Percentiles rank a stretch among this genome's conserved stretches.
Conservation (phyloP, 495 filamentous ascomycete genomes). For the Penicillium fimorum region DNA sequence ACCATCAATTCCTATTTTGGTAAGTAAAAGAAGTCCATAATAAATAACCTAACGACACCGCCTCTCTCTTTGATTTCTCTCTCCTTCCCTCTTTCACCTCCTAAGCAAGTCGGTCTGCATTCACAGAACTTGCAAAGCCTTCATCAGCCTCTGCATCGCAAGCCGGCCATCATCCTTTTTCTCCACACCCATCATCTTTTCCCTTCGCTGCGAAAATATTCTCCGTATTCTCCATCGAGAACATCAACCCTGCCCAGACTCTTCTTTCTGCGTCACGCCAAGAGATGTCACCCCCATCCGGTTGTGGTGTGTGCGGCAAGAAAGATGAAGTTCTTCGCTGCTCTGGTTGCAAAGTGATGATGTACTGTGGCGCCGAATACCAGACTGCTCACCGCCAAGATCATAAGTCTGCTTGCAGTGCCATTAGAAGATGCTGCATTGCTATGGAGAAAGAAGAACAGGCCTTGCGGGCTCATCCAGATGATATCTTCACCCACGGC, state of each 20-base stretch:
- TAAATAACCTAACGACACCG: background rate
- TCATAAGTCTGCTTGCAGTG: constrained; percentile 46
- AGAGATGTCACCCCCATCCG: background rate
- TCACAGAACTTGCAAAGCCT: background rate
- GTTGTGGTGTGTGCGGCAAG: constrained; percentile 18
- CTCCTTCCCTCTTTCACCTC: background rate
- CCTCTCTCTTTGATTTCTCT: background rate
- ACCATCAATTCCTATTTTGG: background rate
- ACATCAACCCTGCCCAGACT: background rate
- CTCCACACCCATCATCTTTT: too few relatives aligned
- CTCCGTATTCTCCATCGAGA: background rate
- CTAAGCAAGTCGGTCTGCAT: background rate
- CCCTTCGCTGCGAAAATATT: background rate
- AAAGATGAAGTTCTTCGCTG: constrained; percentile 32
- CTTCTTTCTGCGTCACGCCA: background rate
- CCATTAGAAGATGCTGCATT: constrained; percentile 26
- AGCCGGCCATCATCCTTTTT: too few relatives aligned
- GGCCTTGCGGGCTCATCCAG: constrained; percentile 29
- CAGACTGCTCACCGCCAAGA: constrained; percentile 35
- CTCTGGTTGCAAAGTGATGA: constrained; percentile 40
- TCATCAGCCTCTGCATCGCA: background rate
- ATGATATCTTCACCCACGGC: constrained; percentile 34
- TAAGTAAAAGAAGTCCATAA: background rate
- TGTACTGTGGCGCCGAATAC: constrained; percentile 49
- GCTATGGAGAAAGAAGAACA: constrained; percentile 34